Percentiles rank a stretch among this genome's conserved stretches.
Evolutionary conservation across 441 rosid species (phyloP).

Genomic region (Mallotus repandus): DNA sequence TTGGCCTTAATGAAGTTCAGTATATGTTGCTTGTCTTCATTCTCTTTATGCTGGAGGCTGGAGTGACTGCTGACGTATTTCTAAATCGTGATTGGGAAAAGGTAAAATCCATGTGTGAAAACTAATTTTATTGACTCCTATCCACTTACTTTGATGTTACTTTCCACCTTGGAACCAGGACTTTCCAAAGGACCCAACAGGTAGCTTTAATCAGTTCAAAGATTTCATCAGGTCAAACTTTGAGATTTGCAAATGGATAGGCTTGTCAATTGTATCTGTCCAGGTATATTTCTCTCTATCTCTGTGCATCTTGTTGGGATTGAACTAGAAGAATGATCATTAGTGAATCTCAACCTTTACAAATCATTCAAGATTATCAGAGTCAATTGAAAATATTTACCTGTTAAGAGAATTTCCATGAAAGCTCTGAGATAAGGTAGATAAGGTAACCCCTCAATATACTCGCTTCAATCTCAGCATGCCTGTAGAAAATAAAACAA

Average conservation of each 20-base stretch:
- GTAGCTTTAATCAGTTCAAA: slow-evolving; percentile 59
- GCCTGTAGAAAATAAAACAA: background rate
- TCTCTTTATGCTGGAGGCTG: slow-evolving; percentile 78
- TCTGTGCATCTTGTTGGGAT: background rate
- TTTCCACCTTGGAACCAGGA: slow-evolving; percentile 45
- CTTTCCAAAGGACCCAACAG: slow-evolving; percentile 80
- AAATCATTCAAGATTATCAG: background rate
- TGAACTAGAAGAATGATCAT: background rate
- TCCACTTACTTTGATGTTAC: background rate
- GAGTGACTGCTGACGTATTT: slow-evolving; percentile 65
- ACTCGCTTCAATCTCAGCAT: background rate
- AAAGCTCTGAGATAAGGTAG: background rate
- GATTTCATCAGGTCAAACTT: slow-evolving; percentile 65
- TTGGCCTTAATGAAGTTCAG: slow-evolving; percentile 45
- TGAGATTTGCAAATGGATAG: slow-evolving; percentile 79
- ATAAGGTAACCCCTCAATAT: background rate
- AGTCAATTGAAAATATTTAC: background rate
- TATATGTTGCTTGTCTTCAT: slow-evolving; percentile 69
- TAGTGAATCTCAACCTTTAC: background rate
- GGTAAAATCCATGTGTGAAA: slow-evolving; percentile 37
- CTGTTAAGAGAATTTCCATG: background rate
- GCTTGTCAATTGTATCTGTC: slow-evolving; percentile 59
- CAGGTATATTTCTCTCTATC: slow-evolving; percentile 49
- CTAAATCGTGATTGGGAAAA: slow-evolving; percentile 78
- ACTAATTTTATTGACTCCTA: background rate